Base-by-base conservation (phyloP, 495 filamentous ascomycete species). In the Parachaetomium inaequale region DNA sequence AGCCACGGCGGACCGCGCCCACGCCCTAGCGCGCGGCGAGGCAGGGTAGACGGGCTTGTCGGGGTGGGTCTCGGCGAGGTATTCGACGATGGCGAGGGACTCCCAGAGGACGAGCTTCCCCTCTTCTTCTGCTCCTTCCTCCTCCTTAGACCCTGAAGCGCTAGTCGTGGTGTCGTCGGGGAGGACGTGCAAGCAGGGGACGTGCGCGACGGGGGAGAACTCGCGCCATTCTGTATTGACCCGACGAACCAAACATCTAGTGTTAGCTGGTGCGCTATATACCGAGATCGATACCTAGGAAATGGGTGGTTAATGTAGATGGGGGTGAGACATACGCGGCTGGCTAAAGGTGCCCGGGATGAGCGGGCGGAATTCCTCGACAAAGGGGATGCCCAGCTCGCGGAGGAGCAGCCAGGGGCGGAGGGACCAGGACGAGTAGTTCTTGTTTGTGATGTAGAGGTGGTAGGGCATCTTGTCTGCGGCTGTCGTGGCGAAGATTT, bases 21-120 rank as follows among this genome's bases (percentile, higher is more conserved):
- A 70, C 1, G 81, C 81, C 59, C 82, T 70, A 10, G 84, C 74
- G 36, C 36, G 36, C 36, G 36, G 36, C 36, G 36, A 11, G 63
- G 63, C 11, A 1, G 84, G 84, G 75, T 80, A 84, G 4, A 82
- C 71, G 34, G 54, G 40, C 12, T 75, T 69, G 10, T 75, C 64
- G 0, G 80, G 79, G 63, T 79, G 59, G 2, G 66, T 66, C 51
- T 84, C 82, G 21, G 81, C 78, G 12, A 86, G 74, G 63, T 78
- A 80, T 57, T 84, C 81, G 70, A 74, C 71, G 60, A 85, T 85
- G 58, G 83, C 72, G 21, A 85, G 74, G 19, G 82, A 83, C 57
- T 85, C 82, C 53, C 68, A 73, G 42, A 85, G 71, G 11, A 72
- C 19, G 42, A 70, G 26, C 11, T 38, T 32, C 17, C 53, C 42